Base-by-base conservation (phyloP, 805 yeast species). In the Metschnikowia kunwiensis region DNA sequence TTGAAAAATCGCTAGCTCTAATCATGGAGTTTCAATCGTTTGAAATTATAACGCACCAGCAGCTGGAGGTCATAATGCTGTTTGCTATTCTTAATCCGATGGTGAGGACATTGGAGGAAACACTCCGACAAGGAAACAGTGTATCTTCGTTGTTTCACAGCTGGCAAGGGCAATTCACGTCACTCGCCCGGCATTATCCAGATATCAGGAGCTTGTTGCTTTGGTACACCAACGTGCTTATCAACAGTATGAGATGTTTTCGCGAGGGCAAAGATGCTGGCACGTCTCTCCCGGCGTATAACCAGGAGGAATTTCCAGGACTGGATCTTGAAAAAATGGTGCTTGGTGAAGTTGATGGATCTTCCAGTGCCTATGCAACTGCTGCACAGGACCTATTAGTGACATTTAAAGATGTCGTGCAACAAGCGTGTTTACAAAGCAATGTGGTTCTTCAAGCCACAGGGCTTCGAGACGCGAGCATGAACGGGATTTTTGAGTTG, bases 391-490 rank as follows among this genome's bases (percentile, higher is more conserved):
- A 62, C 27, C 57, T 77, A 1, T 47, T 58, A 20, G 63, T 72
- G 4, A 65, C 84, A 0, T 80, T 80, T 51, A 78, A 70, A 44
- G 86, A 84, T 35, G 80, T 86, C 13, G 75, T 86, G 2, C 77
- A 72, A 35, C 75, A 75, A 2, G 75, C 65, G 49, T 86, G 95
- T 49, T 51, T 65, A 17, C 58, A 61, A 2, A 58, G 75, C 32
- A 74, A 74, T 24, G 62, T 80, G 16, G 50, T 70, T 7, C 60
- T 78, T 16, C 40, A 58, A 1, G 66, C 70, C 4, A 40, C 57
- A 13, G 54, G 58, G 10, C 40, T 43, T 8, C 20, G 53, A 43
- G 47, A 61, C 34, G 51, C 58, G 4, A 42, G 49, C 1, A 49
- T 63, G 31, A 82, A 63, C 28, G 64, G 71, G 3, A 51, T 78